Percentiles rank a stretch among this genome's conserved stretches.
Evolutionary conservation across 345 rosid species (phyloP).

Genomic region (Euphorbia peplus): DNA sequence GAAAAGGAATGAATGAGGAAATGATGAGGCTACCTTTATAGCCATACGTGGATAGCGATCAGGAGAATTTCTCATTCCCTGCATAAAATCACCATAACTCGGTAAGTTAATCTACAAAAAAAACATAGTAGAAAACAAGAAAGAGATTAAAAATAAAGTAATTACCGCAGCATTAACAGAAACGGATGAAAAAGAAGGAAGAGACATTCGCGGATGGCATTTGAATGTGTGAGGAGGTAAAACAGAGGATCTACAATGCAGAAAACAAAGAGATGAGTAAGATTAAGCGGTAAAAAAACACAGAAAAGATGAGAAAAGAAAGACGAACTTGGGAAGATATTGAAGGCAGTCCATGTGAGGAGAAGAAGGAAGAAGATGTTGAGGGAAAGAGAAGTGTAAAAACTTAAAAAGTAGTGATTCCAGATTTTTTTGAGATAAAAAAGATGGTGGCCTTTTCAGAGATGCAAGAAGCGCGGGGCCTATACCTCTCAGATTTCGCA

Average conservation of each 20-base stretch:
- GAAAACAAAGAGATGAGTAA: not conserved
- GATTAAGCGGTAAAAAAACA: not conserved
- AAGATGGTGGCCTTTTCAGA: constrained; percentile 18
- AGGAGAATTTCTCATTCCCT: constrained; percentile 40
- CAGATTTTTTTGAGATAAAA: too few relatives aligned
- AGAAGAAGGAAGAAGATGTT: not conserved
- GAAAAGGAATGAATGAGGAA: not conserved
- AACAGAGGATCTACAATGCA: constrained; percentile 47
- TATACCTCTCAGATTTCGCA: not conserved
- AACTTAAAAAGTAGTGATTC: too few relatives aligned
- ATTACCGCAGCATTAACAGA: constrained; percentile 31
- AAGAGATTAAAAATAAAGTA: not conserved
- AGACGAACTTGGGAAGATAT: constrained; percentile 50
- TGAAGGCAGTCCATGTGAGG: constrained; percentile 57
- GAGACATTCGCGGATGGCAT: constrained; percentile 31
- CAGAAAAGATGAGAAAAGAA: not conserved
- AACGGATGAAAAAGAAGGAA: constrained; percentile 11
- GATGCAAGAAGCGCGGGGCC: not conserved
- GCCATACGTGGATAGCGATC: constrained; percentile 32
- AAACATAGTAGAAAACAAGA: not conserved
- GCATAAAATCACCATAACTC: constrained; percentile 22
- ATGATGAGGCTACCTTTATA: constrained; percentile 45
- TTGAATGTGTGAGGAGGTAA: constrained; percentile 45
- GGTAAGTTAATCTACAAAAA: not conserved
- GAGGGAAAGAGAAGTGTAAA: not conserved